These are phyloP conservation scores for Puccinia horiana DNA, from an alignment of 1,284 basidiomycete species.

Conservation along the genomic window DNA sequence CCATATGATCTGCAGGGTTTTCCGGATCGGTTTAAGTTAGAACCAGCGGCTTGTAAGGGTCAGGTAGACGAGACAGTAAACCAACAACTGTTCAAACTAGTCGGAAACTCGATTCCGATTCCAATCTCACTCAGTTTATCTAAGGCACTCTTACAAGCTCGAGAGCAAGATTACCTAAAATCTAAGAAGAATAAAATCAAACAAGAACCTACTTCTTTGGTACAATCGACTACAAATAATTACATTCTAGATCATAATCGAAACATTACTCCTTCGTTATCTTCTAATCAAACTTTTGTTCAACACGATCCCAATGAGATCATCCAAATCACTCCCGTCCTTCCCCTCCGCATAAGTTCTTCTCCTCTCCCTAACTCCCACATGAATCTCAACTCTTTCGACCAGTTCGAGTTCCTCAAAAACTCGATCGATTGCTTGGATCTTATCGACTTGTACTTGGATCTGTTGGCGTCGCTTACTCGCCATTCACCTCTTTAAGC, in stretches of 20 bases:
- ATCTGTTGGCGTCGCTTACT: not conserved
- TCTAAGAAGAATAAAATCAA: not conserved
- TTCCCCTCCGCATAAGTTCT: not conserved
- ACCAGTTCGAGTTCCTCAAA: not conserved
- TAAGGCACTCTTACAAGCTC: not conserved
- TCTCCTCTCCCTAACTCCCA: not conserved
- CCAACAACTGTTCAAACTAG: slow-evolving; percentile 28
- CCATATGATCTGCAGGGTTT: slow-evolving; percentile 2
- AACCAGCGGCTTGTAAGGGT: not conserved
- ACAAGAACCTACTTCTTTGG: no score
- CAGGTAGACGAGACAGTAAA: slow-evolving; percentile 1
- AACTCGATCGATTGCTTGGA: not conserved
- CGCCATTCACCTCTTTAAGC: not conserved
- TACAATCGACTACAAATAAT: not conserved
- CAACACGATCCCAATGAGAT: not conserved
- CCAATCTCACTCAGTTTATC: slow-evolving; percentile 7
- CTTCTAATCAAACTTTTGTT: no score
- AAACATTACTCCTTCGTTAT: not conserved
- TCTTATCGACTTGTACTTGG: not conserved
- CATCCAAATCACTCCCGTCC: not conserved
- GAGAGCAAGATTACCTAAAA: not conserved
- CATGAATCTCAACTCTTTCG: not conserved
- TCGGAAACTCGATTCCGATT: slow-evolving; percentile 41
- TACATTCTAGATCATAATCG: not conserved
- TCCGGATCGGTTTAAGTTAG: slow-evolving; percentile 28